A percentile compares a stretch with the other conserved stretches of the same genome.
phyloP scores from a whole-genome alignment of 139 green algal genomes.

The Astrephomene gubernaculifera region DNA sequence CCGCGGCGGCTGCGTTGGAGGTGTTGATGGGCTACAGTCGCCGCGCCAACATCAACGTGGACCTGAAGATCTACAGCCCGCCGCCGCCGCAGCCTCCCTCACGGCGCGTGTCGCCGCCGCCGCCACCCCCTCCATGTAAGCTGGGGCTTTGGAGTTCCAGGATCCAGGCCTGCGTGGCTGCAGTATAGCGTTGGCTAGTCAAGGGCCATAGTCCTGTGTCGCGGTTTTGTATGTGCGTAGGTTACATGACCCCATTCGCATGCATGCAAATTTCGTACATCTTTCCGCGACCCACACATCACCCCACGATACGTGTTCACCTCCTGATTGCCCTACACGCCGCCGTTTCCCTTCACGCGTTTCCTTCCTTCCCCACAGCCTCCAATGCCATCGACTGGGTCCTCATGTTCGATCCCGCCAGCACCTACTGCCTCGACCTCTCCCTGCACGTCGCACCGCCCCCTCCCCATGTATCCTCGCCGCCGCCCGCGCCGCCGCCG shows the following conservation, averaged over 20 bases:
- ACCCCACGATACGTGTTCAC: too few relatives aligned
- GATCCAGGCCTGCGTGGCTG: too few relatives aligned
- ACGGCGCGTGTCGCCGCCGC: constrained; percentile 12
- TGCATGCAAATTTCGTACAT: too few relatives aligned
- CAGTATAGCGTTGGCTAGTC: too few relatives aligned
- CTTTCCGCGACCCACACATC: too few relatives aligned
- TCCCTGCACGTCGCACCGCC: neutral
- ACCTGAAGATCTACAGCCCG: constrained; percentile 16
- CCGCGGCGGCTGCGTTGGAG: constrained; percentile 4
- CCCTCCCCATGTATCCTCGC: neutral
- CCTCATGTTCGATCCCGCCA: neutral
- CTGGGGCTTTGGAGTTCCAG: too few relatives aligned
- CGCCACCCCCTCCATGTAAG: constrained; percentile 21
- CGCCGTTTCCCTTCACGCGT: too few relatives aligned
- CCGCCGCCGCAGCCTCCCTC: constrained; percentile 6
- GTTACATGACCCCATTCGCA: too few relatives aligned
- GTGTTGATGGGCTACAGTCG: constrained; percentile 20
- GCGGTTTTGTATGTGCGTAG: too few relatives aligned
- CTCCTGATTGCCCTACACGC: too few relatives aligned
- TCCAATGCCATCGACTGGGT: constrained; percentile 31
- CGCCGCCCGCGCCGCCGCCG: neutral
- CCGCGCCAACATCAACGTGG: constrained; percentile 1
- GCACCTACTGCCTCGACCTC: constrained; percentile 15
- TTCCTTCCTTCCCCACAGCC: neutral
- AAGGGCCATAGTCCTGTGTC: too few relatives aligned